Base-by-base conservation (phyloP, 345 rosid genomes). In the Aurinia saxatilis region DNA sequence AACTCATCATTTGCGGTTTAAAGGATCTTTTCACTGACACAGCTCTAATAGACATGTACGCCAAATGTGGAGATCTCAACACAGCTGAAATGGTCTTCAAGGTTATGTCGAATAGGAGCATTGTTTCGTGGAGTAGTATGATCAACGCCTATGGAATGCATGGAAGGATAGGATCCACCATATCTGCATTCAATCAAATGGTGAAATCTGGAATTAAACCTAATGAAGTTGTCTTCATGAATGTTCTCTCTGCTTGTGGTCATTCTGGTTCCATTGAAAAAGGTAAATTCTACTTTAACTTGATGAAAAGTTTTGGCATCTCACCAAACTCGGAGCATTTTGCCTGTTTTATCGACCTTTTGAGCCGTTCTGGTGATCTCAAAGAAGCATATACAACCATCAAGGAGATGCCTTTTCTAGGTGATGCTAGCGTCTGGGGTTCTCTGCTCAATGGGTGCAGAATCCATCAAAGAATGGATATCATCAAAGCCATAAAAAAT, bases 61-160 rank as follows among this genome's bases (percentile, higher is more conserved):
- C 81, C 2, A 85, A 88, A 67, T 83, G 91, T 36, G 95, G 91
- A 77, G 87, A 88, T 74, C 87, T 83, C 76, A 65, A 33, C 23
- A 42, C 81, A 19, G 89, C 95, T 31, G 70, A 69, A 62, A 41
- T 60, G 3, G 63, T 80, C 49, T 88, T 88, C 37, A 50, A 62
- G 63, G 44, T 59, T 59, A 85, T 85, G 75, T 36, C 76, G 10
- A 78, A 31, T 49, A 83, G 58, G 71, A 85, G 76, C 59, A 79
- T 84, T 49, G 95, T 87, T 57, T 78, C 95, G 2, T 87, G 95
- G 95, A 87, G 87, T 54, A 73, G 71, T 30, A 82, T 85, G 89
- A 87, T 87, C 62, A 78, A 66, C 7, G 85, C 78, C 31, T 85
- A 82, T 46, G 98, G 96, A 55, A 77, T 84, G 66, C 95, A 91